These are phyloP conservation scores for Penicillium rolfsii DNA, from an alignment of 2,329 filamentous ascomycete genomes.

Conservation along the genomic window DNA sequence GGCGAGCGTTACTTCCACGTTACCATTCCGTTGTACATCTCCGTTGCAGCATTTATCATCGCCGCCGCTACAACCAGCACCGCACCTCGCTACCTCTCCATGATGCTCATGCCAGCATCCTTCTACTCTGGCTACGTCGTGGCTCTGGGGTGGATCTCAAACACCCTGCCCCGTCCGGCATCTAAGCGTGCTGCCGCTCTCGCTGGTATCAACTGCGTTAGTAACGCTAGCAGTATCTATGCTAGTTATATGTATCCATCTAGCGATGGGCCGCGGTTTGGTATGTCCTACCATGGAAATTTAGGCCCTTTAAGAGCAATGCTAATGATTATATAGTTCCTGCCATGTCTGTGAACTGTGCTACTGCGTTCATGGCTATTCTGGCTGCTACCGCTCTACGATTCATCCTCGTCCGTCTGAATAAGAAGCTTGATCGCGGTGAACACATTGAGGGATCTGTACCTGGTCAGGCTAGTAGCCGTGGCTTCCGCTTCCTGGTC, in stretches of 20 bases:
- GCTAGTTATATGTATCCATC: conserved; percentile 69
- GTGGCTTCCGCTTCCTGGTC: conserved; percentile 69
- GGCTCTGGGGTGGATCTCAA: conserved; percentile 73
- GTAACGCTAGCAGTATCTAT: conserved; percentile 71
- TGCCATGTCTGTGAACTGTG: conserved; percentile 71
- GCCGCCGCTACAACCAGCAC: conserved; percentile 64
- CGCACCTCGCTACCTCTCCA: conserved; percentile 68
- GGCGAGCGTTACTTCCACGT: conserved; percentile 74
- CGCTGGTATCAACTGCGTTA: conserved; percentile 75
- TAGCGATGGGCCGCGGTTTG: conserved; percentile 44
- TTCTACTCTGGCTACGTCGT: conserved; percentile 71
- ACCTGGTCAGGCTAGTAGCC: conserved; percentile 59
- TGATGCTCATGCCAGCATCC: conserved; percentile 71
- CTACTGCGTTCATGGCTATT: conserved; percentile 66
- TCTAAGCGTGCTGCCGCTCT: conserved; percentile 74
- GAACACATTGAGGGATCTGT: conserved; percentile 59
- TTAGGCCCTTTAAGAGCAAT: not conserved
- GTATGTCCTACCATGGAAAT: conserved; percentile 26
- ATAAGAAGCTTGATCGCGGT: conserved; percentile 70
- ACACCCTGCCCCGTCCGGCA: conserved; percentile 73
- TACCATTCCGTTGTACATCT: conserved; percentile 62
- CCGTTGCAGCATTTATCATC: conserved; percentile 68
- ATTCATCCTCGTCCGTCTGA: conserved; percentile 65
- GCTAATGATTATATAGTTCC: conserved; percentile 43
- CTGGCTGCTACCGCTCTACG: conserved; percentile 65